Conservation (phyloP, 768 basidiomycete genomes). For the Rhodotorula kratochvilovae region DNA sequence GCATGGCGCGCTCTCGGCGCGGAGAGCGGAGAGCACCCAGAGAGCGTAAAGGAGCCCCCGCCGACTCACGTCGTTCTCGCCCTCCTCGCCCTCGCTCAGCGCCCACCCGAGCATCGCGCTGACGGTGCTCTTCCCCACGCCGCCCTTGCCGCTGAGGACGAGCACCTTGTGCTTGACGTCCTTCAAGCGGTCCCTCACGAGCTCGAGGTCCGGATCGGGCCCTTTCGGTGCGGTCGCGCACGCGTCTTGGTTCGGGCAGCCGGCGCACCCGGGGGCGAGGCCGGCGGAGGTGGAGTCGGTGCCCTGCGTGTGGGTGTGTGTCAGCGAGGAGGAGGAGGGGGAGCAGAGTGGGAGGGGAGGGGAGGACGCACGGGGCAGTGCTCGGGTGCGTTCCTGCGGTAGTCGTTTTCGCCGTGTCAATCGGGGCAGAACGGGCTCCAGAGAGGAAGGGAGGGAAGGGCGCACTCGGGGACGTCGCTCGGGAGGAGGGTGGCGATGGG, state of each 20-base stretch:
- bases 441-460: not conserved
- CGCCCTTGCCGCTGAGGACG: constrained; percentile 92
- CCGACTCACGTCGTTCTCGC: constrained; percentile 30
- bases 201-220: constrained; percentile 83
- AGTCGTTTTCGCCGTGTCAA: no score
- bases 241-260: constrained; percentile 88
- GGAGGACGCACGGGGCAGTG: constrained; percentile 23
- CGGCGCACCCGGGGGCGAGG: constrained; percentile 82
- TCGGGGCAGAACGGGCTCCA: no score
- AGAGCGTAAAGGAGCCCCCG: no score
- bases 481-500: constrained; percentile 26
- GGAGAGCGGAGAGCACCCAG: no score
- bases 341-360: not conserved
- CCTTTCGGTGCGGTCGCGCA: constrained; percentile 83
- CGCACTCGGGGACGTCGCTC: constrained; percentile 30
- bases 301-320: constrained; percentile 50
- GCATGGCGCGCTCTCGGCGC: no score
- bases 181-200: constrained; percentile 76
- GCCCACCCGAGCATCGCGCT: constrained; percentile 96
- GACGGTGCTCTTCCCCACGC: constrained; percentile 97
- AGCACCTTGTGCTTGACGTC: constrained; percentile 87
- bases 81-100: constrained; percentile 75
- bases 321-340: not conserved
- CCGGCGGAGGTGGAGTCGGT: constrained; percentile 94
- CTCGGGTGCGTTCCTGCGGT: constrained; percentile 36